phyloP scores from a whole-genome alignment of 1,139 yeast genomes.

The Hyphopichia wangnamkhiaoensis region DNA sequence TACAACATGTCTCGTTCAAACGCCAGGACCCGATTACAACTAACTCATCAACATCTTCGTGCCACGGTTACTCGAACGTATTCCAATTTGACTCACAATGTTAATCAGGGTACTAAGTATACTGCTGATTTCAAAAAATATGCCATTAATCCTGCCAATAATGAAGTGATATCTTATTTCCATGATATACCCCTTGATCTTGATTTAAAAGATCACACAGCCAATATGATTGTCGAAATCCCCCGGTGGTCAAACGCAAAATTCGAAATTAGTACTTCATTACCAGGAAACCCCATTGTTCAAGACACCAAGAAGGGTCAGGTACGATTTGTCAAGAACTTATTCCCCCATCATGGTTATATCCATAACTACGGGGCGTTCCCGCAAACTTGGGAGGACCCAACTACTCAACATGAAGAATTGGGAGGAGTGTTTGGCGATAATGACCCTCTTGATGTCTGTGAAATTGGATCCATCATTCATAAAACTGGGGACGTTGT shows the following conservation, averaged over 20 bases:
- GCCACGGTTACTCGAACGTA: constrained; percentile 10
- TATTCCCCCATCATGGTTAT: constrained; percentile 90
- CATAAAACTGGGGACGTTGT: constrained; percentile 74
- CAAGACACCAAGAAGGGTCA: constrained; percentile 87
- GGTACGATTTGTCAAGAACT: constrained; percentile 80
- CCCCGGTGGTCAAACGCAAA: constrained; percentile 93
- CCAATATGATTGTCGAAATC: constrained; percentile 86
- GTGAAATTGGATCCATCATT: constrained; percentile 80
- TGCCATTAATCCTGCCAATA: constrained; percentile 59
- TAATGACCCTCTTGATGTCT: constrained; percentile 87
- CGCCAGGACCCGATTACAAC: constrained; percentile 20
- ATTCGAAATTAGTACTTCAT: constrained; percentile 73
- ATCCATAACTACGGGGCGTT: constrained; percentile 92
- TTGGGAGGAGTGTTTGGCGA: constrained; percentile 77
- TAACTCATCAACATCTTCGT: constrained; percentile 22
- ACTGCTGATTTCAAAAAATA: constrained; percentile 35
- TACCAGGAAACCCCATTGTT: constrained; percentile 73
- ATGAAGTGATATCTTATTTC: constrained; percentile 71
- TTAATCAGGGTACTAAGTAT: constrained; percentile 36
- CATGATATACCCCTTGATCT: constrained; percentile 76
- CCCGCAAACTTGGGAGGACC: constrained; percentile 97
- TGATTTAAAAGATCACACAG: constrained; percentile 62
- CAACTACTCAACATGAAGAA: constrained; percentile 61
- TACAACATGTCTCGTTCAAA: constrained; percentile 6
- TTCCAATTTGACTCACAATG: constrained; percentile 9